Evolutionary conservation across 176 grass and related monocot genomes (phyloP), one percentile per base, ranked within the genome.

Genomic region (Triticum timopheevii): DNA sequence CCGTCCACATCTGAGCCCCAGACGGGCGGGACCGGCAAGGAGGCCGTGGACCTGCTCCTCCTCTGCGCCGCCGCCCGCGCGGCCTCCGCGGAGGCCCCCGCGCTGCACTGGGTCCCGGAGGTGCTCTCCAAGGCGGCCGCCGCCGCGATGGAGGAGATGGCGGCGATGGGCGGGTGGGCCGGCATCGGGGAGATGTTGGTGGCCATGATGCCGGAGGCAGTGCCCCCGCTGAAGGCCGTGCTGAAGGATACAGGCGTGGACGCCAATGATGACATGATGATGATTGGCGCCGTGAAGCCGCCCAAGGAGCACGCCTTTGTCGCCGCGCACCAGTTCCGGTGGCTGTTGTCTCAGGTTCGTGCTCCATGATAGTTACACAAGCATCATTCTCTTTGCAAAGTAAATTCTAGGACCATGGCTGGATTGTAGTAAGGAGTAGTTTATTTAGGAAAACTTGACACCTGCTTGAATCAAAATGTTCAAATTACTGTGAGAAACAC

Each of bases 341-440:
- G 97, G 97, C 80, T 98, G 39, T 39, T 96, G 35, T 96, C 85
- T 67, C 97, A 98, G 92, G 97, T 96, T 82, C 24, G 40, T 39
- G n/a, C 56, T 83, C 16, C 0, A 2, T 86, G 13, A 1, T 2
- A 13, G 8, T 17, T 66, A 19, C 12, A 13, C 40, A 35, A 13
- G 42, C 42, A 8, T 50, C 69, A 0, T 58, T 82, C 6, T 82
- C 7, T 79, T 61, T 20, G 44, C 30, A 39, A 50, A 8, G 19
- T 79, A 17, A 11, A 28, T 54, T 87, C 19, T 64, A 25, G 61
- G 35, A 54, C 35, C 34, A 5, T 35, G 34, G 34, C 34, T 35
- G 34, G 34, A 35, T 35, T 35, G 34, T 35, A 35, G 34, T 35
- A 35, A 35, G 34, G 34, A 35, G 34, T 35, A 35, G 34, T 4